Conservation (phyloP, 192 early-diverging fungal species). For the Dissophora globulifera region DNA sequence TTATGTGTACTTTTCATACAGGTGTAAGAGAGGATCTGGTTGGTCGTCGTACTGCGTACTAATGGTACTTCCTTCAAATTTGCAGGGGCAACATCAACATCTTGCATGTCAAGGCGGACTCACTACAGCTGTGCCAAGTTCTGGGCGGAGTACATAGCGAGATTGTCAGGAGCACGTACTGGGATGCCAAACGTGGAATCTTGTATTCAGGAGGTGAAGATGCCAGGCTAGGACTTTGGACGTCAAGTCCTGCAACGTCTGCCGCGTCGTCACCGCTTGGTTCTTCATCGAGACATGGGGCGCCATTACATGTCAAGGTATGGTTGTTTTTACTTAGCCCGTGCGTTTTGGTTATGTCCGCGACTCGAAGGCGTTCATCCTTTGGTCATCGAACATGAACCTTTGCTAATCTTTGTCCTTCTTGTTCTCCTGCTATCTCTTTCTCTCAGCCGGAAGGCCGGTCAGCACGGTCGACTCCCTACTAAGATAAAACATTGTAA, state of each 20-base stretch:
- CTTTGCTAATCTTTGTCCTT: no score
- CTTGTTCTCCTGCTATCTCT: neutral
- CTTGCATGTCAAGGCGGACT: constrained; percentile 81
- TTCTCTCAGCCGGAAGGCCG: constrained; percentile 26
- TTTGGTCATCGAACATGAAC: no score
- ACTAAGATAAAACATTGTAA: no score
- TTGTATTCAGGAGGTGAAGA: constrained; percentile 86
- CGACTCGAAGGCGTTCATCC: no score
- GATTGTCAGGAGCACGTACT: constrained; percentile 82
- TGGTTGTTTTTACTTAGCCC: no score
- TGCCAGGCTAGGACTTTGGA: constrained; percentile 78
- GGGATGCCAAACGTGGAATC: constrained; percentile 69
- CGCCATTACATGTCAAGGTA: constrained; percentile 40
- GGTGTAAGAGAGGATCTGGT: no score
- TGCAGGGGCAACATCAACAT: constrained; percentile 78
- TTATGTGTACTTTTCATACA: no score
- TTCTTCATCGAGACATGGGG: constrained; percentile 35
- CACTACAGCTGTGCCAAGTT: constrained; percentile 79
- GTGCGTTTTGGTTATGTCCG: no score
- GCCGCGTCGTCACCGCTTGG: constrained; percentile 14
- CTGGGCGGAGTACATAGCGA: constrained; percentile 87
- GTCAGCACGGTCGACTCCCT: constrained; percentile 35
- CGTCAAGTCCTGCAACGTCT: neutral
- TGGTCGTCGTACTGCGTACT: no score
- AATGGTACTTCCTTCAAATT: constrained; percentile 6